Conservation (phyloP, 257 asterid species). For the Nemophila menziesii region DNA sequence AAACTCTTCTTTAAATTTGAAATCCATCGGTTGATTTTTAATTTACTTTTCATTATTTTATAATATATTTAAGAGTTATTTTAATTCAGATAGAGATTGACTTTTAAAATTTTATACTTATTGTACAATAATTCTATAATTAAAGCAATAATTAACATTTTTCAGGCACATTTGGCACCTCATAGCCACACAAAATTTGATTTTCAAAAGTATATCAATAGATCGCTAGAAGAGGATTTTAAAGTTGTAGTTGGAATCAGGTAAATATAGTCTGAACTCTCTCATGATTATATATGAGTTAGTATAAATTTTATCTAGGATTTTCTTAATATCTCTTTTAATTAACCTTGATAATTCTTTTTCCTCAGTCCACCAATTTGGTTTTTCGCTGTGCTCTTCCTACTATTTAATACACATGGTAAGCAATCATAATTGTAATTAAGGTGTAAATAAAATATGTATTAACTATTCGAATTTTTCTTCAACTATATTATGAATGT, state of each 20-base stretch:
- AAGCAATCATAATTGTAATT: slow-evolving; percentile 10
- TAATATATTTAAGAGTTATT: too few species aligned
- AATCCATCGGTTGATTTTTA: too few species aligned
- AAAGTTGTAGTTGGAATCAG: slow-evolving; percentile 97
- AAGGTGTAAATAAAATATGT: too few species aligned
- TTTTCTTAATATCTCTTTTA: neutral
- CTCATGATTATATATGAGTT: neutral
- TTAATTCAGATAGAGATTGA: too few species aligned
- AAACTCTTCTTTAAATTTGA: too few species aligned
- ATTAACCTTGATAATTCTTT: neutral
- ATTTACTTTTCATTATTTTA: too few species aligned
- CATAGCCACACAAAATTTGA: slow-evolving; percentile 56
- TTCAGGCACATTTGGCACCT: slow-evolving; percentile 89
- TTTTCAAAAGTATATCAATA: slow-evolving; percentile 69
- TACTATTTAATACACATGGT: slow-evolving; percentile 91
- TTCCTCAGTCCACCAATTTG: slow-evolving; percentile 75
- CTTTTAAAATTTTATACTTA: too few species aligned
- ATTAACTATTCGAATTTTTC: neutral
- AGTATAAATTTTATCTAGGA: neutral
- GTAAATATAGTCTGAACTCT: slow-evolving; percentile 14
- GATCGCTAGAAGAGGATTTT: slow-evolving; percentile 94
- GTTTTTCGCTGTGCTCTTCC: slow-evolving; percentile 65
- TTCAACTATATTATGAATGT: neutral
- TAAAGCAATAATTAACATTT: too few species aligned
- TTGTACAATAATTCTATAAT: too few species aligned